Evolutionary conservation across 305 asterid species (phyloP), one percentile per base, ranked within the genome.

Genomic region (Euphrasia arctica): DNA sequence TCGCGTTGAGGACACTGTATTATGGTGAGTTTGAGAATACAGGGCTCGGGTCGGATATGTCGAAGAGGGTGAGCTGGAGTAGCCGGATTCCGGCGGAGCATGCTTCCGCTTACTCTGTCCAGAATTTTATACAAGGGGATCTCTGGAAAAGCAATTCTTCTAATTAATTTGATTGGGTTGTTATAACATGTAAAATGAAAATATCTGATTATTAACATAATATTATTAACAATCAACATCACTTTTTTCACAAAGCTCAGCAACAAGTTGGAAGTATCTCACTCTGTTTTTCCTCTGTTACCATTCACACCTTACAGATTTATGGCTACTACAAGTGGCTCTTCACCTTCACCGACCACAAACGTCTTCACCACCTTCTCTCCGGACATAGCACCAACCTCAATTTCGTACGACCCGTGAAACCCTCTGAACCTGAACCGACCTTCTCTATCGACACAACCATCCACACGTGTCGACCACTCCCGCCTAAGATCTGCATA

Each of bases 401-500:
- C 83, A 41, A 88, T 71, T 29, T 79, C 86, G 27, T 88, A 91
- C 1, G 78, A 66, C 41, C 95, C 96, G 52, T 79, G 78, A 64
- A 82, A 86, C 49, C 96, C 95, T 72, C 92, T 79, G 54, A 81
- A 88, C 71, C 54, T 57, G 67, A 79, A 85, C 63, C 82, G 75
- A 8, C 84, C 79, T 58, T 74, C 70, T 13, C 75, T 86, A 62
- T 80, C 80, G 27, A 69, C 49, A 58, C 57, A 68, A 0, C 95
- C 96, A 48, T 72, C 82, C 69, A 79, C 82, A 69, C 65, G 79
- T 29, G 90, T 75, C 65, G 81, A 14, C 98, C 98, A 91, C 58
- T 86, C 92, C 10, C 78, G 69, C 83, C 82, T 88, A 42, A 91
- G 82, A 25, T 76, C 80, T 25, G 86, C 60, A 60, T 71, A 83